Evolutionary conservation across 495 filamentous ascomycete species (phyloP).

Genomic region (Penicillium alfredii): DNA sequence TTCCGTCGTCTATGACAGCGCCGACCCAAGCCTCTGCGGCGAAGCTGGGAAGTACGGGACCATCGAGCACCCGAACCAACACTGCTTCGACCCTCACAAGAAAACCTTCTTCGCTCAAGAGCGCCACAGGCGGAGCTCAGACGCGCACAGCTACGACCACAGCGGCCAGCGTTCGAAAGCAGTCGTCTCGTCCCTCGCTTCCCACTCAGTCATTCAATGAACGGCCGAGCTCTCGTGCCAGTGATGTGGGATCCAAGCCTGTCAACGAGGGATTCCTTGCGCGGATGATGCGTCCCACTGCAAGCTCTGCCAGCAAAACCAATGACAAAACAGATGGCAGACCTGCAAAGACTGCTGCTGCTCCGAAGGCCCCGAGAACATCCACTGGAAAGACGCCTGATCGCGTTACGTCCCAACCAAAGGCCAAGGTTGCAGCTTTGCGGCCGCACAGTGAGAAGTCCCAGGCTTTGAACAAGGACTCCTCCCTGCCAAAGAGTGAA

Average conservation of each 20-base stretch:
- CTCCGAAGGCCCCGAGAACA: slow-evolving; percentile 16
- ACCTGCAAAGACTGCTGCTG: slow-evolving; percentile 25
- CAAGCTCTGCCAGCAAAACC: slow-evolving; percentile 68
- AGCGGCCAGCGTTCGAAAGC: slow-evolving; percentile 24
- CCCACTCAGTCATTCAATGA: slow-evolving; percentile 28
- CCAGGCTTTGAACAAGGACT: slow-evolving; percentile 12
- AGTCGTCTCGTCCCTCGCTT: slow-evolving; percentile 38
- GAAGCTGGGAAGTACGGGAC: slow-evolving; percentile 40
- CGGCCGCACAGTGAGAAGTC: slow-evolving; percentile 20
- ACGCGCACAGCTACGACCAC: slow-evolving; percentile 21
- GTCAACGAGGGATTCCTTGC: slow-evolving; percentile 76
- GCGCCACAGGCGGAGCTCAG: slow-evolving; percentile 11
- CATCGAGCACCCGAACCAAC: slow-evolving; percentile 43
- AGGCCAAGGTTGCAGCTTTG: slow-evolving; percentile 17
- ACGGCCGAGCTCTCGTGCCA: slow-evolving; percentile 38
- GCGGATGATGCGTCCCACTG: slow-evolving; percentile 89
- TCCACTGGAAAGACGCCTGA: slow-evolving; percentile 17
- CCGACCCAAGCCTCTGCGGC: slow-evolving; percentile 57
- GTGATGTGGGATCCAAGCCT: slow-evolving; percentile 36
- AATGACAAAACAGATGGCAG: slow-evolving; percentile 60
- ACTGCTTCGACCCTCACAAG: slow-evolving; percentile 31
- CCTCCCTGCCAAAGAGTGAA: slow-evolving; percentile 6
- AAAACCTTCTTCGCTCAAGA: slow-evolving; percentile 41
- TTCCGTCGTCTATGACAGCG: slow-evolving; percentile 56
- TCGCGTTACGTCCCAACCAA: slow-evolving; percentile 14